Evolutionary conservation across 352 stramenopile species (phyloP), one percentile per base, ranked within the genome.

Genomic region (Pythium oligandrum): DNA sequence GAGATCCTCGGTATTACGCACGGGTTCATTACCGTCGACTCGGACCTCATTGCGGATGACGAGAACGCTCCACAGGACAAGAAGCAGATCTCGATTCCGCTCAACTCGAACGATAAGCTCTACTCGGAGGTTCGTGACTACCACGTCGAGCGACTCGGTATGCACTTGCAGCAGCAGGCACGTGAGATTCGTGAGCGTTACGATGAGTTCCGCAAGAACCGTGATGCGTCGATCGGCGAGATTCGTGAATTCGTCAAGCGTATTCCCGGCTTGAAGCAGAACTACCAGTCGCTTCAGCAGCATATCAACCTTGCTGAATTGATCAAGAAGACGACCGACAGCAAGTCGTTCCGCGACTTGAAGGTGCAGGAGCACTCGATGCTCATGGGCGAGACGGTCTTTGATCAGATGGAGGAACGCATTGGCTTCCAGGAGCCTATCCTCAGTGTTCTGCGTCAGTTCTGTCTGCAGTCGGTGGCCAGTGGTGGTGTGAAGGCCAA

Each of bases 221-320:
- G 91, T 11, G 95, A 98, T 53, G 96, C 96, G 42, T 98, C 95
- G 49, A 95, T 99, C 63, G 95, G 84, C 9, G 95, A 99, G 74
- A 98, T 99, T 52, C 95, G 98, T 60, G 94, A 98, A 63, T 98
- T 99, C 59, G 96, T 98, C 46, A 99, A 99, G 76, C 90, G 96
- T 61, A 98, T 98, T 59, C 95, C 95, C 0, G 88, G 88, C 8
- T 70, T 97, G 12, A 96, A 95, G 46, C 82, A 96, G 48, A 97
- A 96, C 60, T 96, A 97, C 64, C 88, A 96, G 70, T 96, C 79
- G n/a, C 70, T 99, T 10, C 95, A 97, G 57, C 95, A 98, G 71
- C 96, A 99, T 70, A 99, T 98, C 61, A 95, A 98, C 61, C 69
- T 99, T 50, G 95, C 96, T 4, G 95, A 98, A 71, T 57, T 98